Percentiles rank a stretch among this genome's conserved stretches.
phyloP scores from a whole-genome alignment of 495 filamentous ascomycete genomes.

The Cercophora newfieldiana region DNA sequence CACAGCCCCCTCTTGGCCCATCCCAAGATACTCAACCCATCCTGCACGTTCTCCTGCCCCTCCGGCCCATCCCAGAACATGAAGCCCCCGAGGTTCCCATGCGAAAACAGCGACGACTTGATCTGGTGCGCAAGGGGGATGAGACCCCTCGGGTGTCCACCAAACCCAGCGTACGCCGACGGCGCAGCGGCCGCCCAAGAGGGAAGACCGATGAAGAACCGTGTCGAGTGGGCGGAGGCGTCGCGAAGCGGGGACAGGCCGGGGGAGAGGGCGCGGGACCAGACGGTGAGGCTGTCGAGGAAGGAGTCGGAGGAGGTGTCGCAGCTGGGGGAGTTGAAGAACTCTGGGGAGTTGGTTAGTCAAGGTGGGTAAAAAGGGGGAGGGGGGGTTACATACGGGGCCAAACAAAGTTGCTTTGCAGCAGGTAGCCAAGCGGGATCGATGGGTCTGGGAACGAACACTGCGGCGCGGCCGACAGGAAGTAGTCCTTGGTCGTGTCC shows the following conservation, averaged over 20 bases:
- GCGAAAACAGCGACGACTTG: not conserved
- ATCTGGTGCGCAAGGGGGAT: not conserved
- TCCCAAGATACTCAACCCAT: slow-evolving; percentile 11
- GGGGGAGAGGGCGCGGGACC: slow-evolving; percentile 14
- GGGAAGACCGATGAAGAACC: slow-evolving; percentile 6
- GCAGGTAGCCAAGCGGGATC: slow-evolving; percentile 22
- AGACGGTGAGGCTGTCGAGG: slow-evolving; percentile 8
- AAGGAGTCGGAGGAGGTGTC: slow-evolving; percentile 15
- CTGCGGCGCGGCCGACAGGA: slow-evolving; percentile 56
- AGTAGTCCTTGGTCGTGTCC: slow-evolving; percentile 39
- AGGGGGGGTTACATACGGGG: slow-evolving; percentile 4
- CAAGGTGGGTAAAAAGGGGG: not conserved
- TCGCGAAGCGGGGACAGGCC: slow-evolving; percentile 15
- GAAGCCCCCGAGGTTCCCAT: slow-evolving; percentile 14
- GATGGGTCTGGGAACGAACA: slow-evolving; percentile 52
- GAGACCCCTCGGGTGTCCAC: not conserved
- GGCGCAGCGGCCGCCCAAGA: slow-evolving; percentile 3
- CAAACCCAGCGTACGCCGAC: not conserved
- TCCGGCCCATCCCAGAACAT: slow-evolving; percentile 22
- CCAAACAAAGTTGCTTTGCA: slow-evolving; percentile 27
- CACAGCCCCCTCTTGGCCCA: slow-evolving; percentile 19
- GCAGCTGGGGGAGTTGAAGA: slow-evolving; percentile 19
- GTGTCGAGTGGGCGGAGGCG: slow-evolving; percentile 10
- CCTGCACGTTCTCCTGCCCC: slow-evolving; percentile 17
- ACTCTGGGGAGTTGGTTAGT: slow-evolving; percentile 3